Evolutionary conservation across 352 stramenopile species (phyloP), one percentile per base, ranked within the genome.

Genomic region (Phytophthora palmivora): DNA sequence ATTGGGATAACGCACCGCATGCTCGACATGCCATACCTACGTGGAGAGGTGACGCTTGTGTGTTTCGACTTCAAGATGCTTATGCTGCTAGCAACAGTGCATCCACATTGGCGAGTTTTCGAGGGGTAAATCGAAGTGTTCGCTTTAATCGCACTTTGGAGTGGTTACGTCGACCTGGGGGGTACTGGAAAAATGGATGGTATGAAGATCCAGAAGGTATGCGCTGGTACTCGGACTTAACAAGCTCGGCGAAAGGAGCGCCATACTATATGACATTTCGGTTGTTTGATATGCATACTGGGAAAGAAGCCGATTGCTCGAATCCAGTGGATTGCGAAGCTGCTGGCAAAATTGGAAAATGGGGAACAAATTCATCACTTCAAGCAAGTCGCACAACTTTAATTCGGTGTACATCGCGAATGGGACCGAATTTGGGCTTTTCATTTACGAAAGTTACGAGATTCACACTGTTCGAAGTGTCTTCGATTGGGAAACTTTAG

Each of bases 1-100:
- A 58, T 48, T 73, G 47, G 53, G 78, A 86, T 24, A 81, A 84
- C 38, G 41, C 48, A 0, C 12, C 52, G 0, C 41, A 49, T 8
- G 28, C 33, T 11, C 67, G 68, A 12, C 78, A 71, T n/a, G 66
- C 34, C 1, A 34, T 86, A 1, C 74, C 76, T 2, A 69, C 66
- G 4, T 56, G 22, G 32, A 67, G 74, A 48, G 76, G 76, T 24
- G 58, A 55, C 19, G 38, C 68, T 3, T 75, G 67, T 18, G 51
- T 65, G 37, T 63, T 68, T 55, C 64, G 52, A 5, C 36, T 73
- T 36, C 46, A 56, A 55, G 38, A 56, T 34, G 33, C 30, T 2
- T 64, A 59, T 15, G 37, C 46, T 33, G 33, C 49, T 10, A 46
- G 14, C 30, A 26, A 37, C n/a, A 34, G 33, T 22, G 8, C 26